Percentiles rank a stretch among this genome's conserved stretches.
Conservation (phyloP, 2,329 filamentous ascomycete genomes). For the Chaetomium sp. region DNA sequence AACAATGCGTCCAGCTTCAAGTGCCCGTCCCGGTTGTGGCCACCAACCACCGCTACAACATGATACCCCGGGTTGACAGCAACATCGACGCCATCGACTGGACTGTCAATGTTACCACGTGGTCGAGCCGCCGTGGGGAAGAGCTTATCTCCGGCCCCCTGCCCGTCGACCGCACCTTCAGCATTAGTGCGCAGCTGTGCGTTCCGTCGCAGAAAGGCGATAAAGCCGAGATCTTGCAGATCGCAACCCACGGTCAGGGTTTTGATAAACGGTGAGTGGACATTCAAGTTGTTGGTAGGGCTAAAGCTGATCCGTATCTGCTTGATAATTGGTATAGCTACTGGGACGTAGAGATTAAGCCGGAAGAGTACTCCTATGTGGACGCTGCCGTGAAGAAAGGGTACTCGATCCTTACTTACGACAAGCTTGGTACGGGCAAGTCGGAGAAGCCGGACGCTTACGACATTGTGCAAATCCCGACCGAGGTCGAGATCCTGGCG, state of each 20-base stretch:
- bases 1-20: conserved; percentile 1
- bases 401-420: conserved; percentile 62
- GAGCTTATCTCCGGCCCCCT: background rate
- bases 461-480: conserved; percentile 56
- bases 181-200: conserved; percentile 34
- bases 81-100: conserved; percentile 37
- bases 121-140: background rate
- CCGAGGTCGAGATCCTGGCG: conserved; percentile 57
- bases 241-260: conserved; percentile 48
- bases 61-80: conserved; percentile 34
- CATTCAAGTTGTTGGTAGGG: background rate
- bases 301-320: background rate
- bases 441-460: conserved; percentile 62
- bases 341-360: conserved; percentile 61
- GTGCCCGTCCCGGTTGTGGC: conserved; percentile 24
- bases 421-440: conserved; percentile 62
- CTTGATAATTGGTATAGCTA: conserved; percentile 63
- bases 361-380: conserved; percentile 65
- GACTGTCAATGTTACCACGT: conserved; percentile 31
- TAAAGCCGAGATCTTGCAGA: conserved; percentile 40
- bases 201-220: conserved; percentile 25
- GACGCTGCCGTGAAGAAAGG: conserved; percentile 49
- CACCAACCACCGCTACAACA: conserved; percentile 26
- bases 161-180: conserved; percentile 28
- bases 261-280: conserved; percentile 39